Percentiles rank a stretch among this genome's conserved stretches.
Conservation (phyloP, 495 filamentous ascomycete genomes). For the Evernia prunastri region DNA sequence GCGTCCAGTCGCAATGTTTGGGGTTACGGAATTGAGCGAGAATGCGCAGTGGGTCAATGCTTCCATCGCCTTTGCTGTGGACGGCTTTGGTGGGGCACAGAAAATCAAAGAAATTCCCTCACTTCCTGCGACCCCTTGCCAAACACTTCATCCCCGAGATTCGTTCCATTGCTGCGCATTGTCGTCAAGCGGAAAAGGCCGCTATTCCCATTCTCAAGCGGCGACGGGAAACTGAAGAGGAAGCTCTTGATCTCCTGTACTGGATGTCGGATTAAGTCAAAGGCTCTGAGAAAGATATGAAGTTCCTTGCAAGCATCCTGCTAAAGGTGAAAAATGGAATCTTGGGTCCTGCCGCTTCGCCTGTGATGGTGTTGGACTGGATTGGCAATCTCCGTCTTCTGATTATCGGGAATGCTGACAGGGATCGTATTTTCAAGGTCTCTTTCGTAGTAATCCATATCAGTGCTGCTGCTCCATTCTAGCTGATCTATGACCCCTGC, state of each 20-base stretch:
- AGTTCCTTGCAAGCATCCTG: slow-evolving; percentile 8
- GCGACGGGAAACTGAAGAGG: slow-evolving; percentile 1
- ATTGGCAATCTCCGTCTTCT: not conserved
- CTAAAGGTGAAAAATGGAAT: slow-evolving; percentile 10
- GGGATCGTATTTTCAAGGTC: not conserved
- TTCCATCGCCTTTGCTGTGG: slow-evolving; percentile 6
- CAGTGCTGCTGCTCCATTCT: slow-evolving; percentile 8
- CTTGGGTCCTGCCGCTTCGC: not conserved
- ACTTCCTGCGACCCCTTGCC: slow-evolving; percentile 5
- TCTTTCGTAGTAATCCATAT: slow-evolving; percentile 15
- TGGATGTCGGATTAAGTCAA: slow-evolving; percentile 9
- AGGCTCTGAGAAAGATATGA: slow-evolving; percentile 9
- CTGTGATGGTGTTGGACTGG: not conserved
- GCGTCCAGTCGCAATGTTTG: slow-evolving; percentile 12
- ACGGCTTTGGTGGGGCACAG: slow-evolving; percentile 4
- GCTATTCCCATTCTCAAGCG: slow-evolving; percentile 10
- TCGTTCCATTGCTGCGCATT: slow-evolving; percentile 6
- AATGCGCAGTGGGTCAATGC: slow-evolving; percentile 4
- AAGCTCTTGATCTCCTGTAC: slow-evolving; percentile 6
- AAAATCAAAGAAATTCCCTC: slow-evolving; percentile 10
- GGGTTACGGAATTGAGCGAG: slow-evolving; percentile 4
- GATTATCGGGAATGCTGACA: not conserved
- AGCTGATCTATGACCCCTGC: slow-evolving; percentile 21
- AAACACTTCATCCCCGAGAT: slow-evolving; percentile 4
- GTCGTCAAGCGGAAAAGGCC: slow-evolving; percentile 3